phyloP scores from a whole-genome alignment of 495 filamentous ascomycete species.

The Tetracladium setigerum region DNA sequence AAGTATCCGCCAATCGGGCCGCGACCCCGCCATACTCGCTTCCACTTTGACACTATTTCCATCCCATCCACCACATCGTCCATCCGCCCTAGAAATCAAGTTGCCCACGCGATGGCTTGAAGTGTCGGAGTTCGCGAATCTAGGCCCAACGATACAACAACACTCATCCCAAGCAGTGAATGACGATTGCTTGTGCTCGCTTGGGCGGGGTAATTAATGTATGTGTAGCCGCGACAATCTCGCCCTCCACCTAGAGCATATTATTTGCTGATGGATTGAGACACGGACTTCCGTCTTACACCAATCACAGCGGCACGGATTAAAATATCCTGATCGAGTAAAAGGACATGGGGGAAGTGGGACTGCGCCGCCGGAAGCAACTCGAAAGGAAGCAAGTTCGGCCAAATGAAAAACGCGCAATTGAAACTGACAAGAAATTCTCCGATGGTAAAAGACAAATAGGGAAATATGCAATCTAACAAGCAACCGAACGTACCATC shows the following conservation, averaged over 20 bases:
- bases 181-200: conserved; percentile 6
- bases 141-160: background rate
- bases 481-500: conserved; percentile 20
- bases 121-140: too few relatives aligned
- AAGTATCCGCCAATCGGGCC: conserved; percentile 17
- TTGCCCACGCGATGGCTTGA: too few relatives aligned
- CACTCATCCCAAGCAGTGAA: background rate
- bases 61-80: too few relatives aligned
- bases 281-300: conserved; percentile 1
- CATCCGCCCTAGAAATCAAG: too few relatives aligned
- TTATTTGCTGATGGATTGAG: background rate
- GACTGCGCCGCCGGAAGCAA: conserved; percentile 4
- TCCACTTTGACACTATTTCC: too few relatives aligned
- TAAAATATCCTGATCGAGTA: too few relatives aligned
- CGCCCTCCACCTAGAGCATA: background rate
- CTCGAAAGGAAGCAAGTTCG: conserved; percentile 9
- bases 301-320: background rate
- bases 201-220: conserved; percentile 16
- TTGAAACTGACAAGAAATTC: conserved; percentile 3
- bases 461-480: conserved; percentile 1
- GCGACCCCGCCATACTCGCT: conserved; percentile 5
- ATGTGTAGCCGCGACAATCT: conserved; percentile 3
- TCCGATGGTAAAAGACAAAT: conserved; percentile 10
- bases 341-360: background rate
- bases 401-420: conserved; percentile 8